A percentile compares a stretch with the other conserved stretches of the same genome.
These are phyloP conservation scores for Rubia tinctorum DNA, from an alignment of 305 asterid genomes.

Conservation along the genomic window DNA sequence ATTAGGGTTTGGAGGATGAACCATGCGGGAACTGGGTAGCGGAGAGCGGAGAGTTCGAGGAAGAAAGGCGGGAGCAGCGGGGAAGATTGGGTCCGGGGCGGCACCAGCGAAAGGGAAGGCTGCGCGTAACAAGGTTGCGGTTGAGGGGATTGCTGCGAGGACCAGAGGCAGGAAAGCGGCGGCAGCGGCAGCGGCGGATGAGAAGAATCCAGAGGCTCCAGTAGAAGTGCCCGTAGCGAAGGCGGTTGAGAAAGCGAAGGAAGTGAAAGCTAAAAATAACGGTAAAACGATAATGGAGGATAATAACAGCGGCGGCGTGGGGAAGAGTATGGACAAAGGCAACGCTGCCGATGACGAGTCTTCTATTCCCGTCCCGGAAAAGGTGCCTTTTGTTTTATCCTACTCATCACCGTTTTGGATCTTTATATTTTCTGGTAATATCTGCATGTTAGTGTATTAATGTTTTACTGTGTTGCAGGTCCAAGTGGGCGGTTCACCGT, in stretches of 20 bases:
- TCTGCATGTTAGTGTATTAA: neutral
- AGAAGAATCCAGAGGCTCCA: conserved; percentile 43
- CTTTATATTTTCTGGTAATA: neutral
- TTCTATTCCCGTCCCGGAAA: conserved; percentile 60
- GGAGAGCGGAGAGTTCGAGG: conserved; percentile 73
- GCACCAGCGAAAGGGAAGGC: conserved; percentile 16
- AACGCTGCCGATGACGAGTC: conserved; percentile 67
- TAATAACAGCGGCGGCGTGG: conserved; percentile 37
- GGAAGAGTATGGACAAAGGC: conserved; percentile 47
- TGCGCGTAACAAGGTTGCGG: conserved; percentile 27
- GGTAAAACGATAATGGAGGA: conserved; percentile 63
- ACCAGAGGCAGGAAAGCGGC: conserved; percentile 66
- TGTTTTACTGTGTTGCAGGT: conserved; percentile 40
- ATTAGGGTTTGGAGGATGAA: conserved; percentile 65
- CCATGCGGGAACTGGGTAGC: conserved; percentile 75
- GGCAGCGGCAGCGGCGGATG: conserved; percentile 52
- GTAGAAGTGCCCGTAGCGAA: conserved; percentile 31
- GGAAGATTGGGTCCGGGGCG: neutral
- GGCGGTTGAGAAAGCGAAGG: conserved; percentile 31
- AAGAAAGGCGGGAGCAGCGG: conserved; percentile 27
- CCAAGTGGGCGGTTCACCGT: conserved; percentile 85
- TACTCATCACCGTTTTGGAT: neutral
- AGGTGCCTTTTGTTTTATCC: conserved; percentile 32
- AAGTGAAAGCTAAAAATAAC: conserved; percentile 39
- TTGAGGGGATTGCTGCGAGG: conserved; percentile 65